Evolutionary conservation across 805 yeast species (phyloP), one percentile per base, ranked within the genome.

Genomic region (Debaryomyces prosopidis): DNA sequence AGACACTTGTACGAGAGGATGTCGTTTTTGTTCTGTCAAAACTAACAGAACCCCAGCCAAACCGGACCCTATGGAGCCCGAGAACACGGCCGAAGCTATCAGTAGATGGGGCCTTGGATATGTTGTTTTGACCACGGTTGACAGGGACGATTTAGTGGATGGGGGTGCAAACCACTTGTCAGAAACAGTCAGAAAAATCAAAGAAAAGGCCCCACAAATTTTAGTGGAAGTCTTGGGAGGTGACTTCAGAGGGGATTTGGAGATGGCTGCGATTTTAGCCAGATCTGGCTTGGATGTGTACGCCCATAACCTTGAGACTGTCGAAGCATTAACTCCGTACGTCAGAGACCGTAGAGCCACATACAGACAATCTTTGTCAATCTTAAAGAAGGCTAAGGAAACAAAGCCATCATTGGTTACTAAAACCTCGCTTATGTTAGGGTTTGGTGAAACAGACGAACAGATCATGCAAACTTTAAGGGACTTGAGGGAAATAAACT

Each of bases 1-100:
- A 50, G 99, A 94, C 59, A 94, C 99, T 0, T 94, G 99, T 69
- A 94, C 99, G 1, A 79, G 99, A 69, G 99, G 99, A n/a, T 94
- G 99, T 64, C 77, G 99, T 51, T 94, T 94, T 69, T 94, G 99
- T 65, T 88, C 96, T 1, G 99, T 94, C 39, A 94, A 94, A 66
- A 94, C 99, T 1, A 84, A 84, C 63, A 79, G 99, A 59, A 71
- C 71, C 1, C 99, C 99, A 1, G 82, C 85, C 1, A 82, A 90
- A 8, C 85, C 96, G 6, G 99, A 94, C 69, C 96, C 97, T 16
- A 82, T 78, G 75, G 99, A 94, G 66, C 99, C 99, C 1, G 97
- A 89, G 61, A 89, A 94, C 59, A 95, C 99, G 0, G 98, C 98
- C 0, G 97, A 88, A 57, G 99, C 99, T 26, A 90, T 94, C 47